Conservation (phyloP, 2,329 filamentous ascomycete species). For the Cladosporium sphaerospermum region DNA sequence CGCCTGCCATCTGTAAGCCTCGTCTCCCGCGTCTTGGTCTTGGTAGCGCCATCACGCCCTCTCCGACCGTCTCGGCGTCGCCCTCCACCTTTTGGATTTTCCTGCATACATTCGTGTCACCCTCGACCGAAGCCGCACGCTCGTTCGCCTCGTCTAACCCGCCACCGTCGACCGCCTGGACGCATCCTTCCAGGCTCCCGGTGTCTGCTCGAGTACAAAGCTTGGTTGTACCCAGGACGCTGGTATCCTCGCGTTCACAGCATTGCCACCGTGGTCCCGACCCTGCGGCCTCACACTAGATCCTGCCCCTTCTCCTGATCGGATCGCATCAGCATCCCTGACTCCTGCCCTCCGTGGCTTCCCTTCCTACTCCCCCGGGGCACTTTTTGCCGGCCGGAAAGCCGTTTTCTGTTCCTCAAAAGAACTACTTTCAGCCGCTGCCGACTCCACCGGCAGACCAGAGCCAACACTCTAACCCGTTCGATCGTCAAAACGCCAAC, state of each 20-base stretch:
- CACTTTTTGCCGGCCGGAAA: conserved; percentile 24
- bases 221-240: conserved; percentile 25
- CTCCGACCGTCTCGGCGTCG: conserved; percentile 33
- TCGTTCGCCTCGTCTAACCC: conserved; percentile 16
- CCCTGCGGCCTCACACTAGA: conserved; percentile 10
- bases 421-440: conserved; percentile 21
- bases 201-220: conserved; percentile 33
- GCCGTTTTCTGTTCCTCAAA: conserved; percentile 19
- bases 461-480: conserved; percentile 24
- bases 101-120: conserved; percentile 41
- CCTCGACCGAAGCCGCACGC: conserved; percentile 22
- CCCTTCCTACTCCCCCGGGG: conserved; percentile 24
- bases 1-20: conserved; percentile 31
- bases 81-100: conserved; percentile 38
- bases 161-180: conserved; percentile 20
- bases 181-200: conserved; percentile 21
- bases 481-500: conserved; percentile 42
- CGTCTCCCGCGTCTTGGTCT: conserved; percentile 30
- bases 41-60: conserved; percentile 32
- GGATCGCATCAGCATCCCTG: conserved; percentile 12
- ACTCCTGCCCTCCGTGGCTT: conserved; percentile 29
- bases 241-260: conserved; percentile 22
- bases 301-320: conserved; percentile 7
- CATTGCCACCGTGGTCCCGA: conserved; percentile 20
- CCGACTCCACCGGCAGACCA: conserved; percentile 27